phyloP scores from a whole-genome alignment of 2,329 filamentous ascomycete species.

The Cladophialophora bantiana region DNA sequence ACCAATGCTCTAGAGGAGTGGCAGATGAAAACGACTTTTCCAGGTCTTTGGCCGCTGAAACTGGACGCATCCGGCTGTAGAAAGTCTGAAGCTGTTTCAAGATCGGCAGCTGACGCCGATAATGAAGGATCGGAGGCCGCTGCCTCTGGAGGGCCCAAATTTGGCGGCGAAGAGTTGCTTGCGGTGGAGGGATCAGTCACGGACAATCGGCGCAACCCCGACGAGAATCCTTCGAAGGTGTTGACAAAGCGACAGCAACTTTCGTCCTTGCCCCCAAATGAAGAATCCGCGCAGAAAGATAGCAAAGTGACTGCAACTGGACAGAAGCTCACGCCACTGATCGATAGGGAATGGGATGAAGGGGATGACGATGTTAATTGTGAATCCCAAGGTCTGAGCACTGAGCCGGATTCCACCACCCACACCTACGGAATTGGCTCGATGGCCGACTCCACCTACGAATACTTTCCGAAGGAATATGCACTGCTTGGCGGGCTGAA shows the following conservation, averaged over 20 bases:
- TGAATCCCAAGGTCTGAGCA: constrained; percentile 49
- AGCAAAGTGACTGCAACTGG: constrained; percentile 23
- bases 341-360: constrained; percentile 4
- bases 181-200: background rate
- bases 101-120: constrained; percentile 26
- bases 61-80: constrained; percentile 84
- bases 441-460: constrained; percentile 57
- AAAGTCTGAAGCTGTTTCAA: constrained; percentile 43
- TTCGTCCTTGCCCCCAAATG: constrained; percentile 28
- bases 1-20: constrained; percentile 78
- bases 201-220: constrained; percentile 4
- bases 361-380: constrained; percentile 44
- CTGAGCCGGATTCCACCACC: constrained; percentile 43
- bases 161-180: background rate
- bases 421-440: constrained; percentile 55
- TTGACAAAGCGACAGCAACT: constrained; percentile 29
- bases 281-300: constrained; percentile 7
- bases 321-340: constrained; percentile 1
- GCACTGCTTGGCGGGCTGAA: constrained; percentile 54
- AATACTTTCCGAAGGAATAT: constrained; percentile 60
- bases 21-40: constrained; percentile 73
- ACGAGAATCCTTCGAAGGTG: background rate
- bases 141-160: background rate
- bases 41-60: constrained; percentile 79
- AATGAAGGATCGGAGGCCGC: background rate